Conservation (phyloP, 148 eudicot species). For the Chenopodium berlandieri region DNA sequence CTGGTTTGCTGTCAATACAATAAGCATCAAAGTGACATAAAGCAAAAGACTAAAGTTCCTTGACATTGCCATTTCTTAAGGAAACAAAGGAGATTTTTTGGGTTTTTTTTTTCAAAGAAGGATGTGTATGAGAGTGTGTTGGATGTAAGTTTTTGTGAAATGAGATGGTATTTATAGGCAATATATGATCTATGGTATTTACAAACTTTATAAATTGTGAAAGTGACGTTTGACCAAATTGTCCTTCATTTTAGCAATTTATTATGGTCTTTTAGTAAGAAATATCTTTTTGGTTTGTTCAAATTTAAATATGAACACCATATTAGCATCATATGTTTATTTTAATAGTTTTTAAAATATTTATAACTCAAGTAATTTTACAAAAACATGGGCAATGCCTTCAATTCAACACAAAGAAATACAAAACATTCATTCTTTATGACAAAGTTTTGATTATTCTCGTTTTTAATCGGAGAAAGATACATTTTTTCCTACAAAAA, state of each 20-base stretch:
- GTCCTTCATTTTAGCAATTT: background rate
- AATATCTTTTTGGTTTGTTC: background rate
- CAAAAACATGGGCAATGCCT: too few species aligned
- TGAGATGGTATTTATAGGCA: slow-evolving; percentile 33
- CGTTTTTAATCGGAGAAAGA: too few species aligned
- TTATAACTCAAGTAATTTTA: too few species aligned
- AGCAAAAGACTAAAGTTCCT: slow-evolving; percentile 22
- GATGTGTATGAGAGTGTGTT: background rate
- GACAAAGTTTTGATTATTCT: too few species aligned
- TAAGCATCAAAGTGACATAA: slow-evolving; percentile 33
- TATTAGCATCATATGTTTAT: too few species aligned
- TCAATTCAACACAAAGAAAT: too few species aligned
- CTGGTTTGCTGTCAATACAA: slow-evolving; percentile 30
- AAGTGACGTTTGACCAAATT: slow-evolving; percentile 22
- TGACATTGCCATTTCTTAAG: slow-evolving; percentile 30
- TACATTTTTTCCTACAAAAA: too few species aligned
- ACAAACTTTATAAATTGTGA: slow-evolving; percentile 6
- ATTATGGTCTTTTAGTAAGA: background rate
- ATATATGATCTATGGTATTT: background rate
- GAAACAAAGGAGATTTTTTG: background rate
- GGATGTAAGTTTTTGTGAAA: slow-evolving; percentile 14
- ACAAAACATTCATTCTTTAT: too few species aligned
- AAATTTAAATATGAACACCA: background rate
- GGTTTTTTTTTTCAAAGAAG: background rate
- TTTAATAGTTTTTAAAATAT: too few species aligned